Base-by-base conservation (phyloP, 2,329 filamentous ascomycete genomes). In the Scytalidium sp. region DNA sequence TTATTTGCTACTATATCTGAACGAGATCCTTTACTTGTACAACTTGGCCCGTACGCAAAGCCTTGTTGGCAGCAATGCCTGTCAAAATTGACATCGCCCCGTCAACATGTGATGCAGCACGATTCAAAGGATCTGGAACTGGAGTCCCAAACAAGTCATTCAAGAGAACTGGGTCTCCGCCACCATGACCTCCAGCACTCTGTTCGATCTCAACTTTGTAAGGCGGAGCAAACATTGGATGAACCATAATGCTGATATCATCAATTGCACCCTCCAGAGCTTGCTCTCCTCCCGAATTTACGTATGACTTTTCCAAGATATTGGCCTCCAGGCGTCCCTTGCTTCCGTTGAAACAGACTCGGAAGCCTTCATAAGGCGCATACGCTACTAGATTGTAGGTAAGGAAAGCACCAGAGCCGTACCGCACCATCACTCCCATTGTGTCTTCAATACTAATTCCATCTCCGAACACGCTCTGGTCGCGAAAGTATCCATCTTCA, bases 391-490 rank as follows among this genome's bases (percentile, higher is more conserved):
- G 66, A 19, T 71, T 80, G 58, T 84, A 85, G 1, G 81, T 83
- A 61, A 84, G 65, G 21, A 80, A 74, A 0, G 79, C 79, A 2
- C 79, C 78, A 46, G 72, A 80, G n/a, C 70, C 68, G 58, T 85
- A 85, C 45, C 74, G 69, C 20, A 84, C 77, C 42, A 85, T 68
- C 20, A 84, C 65, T 32, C 73, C 80, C 80, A 84, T 82, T 0
- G 80, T 84, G 57, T 85, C 82, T 61, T 85, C 81, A 51, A 84
- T 84, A 55, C 72, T 83, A 48, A 85, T 83, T 1, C 81, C 82
- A 52, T 85, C 81, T 0, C 78, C 72, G 47, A 85, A 84, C 1
- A 83, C 80, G 55, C 75, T 82, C 63, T 83, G 81, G 57, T 85
- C 81, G 1, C 81, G 75, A 52, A 79, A 74, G 56, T 85, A 85